phyloP scores from a whole-genome alignment of 2,329 filamentous ascomycete species.

The Ophiostoma quercus region DNA sequence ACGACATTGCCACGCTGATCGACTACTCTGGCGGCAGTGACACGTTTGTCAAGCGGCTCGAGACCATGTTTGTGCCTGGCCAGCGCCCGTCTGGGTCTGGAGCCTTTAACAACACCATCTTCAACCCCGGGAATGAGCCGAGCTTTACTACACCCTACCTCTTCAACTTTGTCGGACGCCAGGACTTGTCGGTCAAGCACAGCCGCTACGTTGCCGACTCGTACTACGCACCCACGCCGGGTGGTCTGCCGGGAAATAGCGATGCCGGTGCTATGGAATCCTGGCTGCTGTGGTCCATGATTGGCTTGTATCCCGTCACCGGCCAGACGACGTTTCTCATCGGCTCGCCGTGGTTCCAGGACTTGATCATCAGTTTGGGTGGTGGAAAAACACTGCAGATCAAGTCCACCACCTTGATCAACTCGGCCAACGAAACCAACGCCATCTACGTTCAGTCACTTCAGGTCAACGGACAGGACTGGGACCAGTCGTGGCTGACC shows the following conservation, averaged over 20 bases:
- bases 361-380: conserved; percentile 55
- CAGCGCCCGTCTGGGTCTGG: conserved; percentile 35
- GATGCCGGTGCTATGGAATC: conserved; percentile 70
- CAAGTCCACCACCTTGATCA: background rate
- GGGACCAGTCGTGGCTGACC: background rate
- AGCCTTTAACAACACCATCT: conserved; percentile 39
- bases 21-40: conserved; percentile 43
- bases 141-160: conserved; percentile 63
- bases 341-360: conserved; percentile 57
- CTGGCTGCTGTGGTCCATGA: conserved; percentile 64
- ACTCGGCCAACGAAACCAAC: background rate
- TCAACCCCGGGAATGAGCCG: conserved; percentile 54
- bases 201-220: conserved; percentile 54
- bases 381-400: conserved; percentile 35
- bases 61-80: conserved; percentile 55
- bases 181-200: conserved; percentile 55
- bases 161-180: conserved; percentile 61
- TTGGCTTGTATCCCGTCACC: conserved; percentile 63
- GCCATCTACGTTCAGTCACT: background rate
- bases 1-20: conserved; percentile 56
- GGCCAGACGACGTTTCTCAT: conserved; percentile 64
- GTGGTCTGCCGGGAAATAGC: conserved; percentile 62
- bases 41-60: conserved; percentile 52
- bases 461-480: background rate
- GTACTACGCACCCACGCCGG: conserved; percentile 51